These are phyloP conservation scores for Colletotrichum euphorbiae DNA, from an alignment of 2,329 filamentous ascomycete species.

Conservation along the genomic window DNA sequence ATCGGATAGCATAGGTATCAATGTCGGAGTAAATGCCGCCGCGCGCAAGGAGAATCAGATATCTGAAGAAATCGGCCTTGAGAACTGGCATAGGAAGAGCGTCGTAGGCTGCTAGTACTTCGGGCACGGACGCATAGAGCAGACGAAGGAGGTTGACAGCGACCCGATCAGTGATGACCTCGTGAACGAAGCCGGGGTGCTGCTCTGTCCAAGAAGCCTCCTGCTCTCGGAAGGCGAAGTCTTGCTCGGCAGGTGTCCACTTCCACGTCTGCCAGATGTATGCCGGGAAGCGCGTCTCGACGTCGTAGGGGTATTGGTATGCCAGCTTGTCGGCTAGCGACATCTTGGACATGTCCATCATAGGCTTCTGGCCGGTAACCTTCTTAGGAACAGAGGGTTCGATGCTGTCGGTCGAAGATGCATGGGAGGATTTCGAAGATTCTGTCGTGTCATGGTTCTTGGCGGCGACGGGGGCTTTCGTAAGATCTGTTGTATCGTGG, in stretches of 20 bases:
- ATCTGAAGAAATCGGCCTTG: constrained; percentile 84
- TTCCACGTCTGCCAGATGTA: constrained; percentile 99
- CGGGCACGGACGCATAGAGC: constrained; percentile 85
- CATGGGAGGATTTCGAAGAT: constrained; percentile 12
- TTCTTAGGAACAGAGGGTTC: constrained; percentile 28
- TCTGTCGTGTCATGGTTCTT: constrained; percentile 35
- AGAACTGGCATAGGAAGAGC: constrained; percentile 79
- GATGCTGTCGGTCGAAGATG: constrained; percentile 14
- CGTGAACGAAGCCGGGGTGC: constrained; percentile 93
- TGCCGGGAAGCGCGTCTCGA: constrained; percentile 88
- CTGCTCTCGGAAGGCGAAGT: constrained; percentile 84
- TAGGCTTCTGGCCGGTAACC: constrained; percentile 68
- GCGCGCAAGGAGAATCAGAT: constrained; percentile 73
- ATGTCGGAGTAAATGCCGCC: constrained; percentile 87
- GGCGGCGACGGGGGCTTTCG: constrained; percentile 42
- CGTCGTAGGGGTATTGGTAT: constrained; percentile 94
- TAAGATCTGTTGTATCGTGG: constrained; percentile 53
- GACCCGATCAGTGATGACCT: constrained; percentile 93
- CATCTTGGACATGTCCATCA: constrained; percentile 78
- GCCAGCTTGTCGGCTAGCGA: constrained; percentile 83
- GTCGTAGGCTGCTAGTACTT: constrained; percentile 81
- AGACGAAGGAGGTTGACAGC: constrained; percentile 85
- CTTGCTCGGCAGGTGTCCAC: constrained; percentile 78
- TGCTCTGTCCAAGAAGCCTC: constrained; percentile 91
- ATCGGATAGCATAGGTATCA: constrained; percentile 86